phyloP scores from a whole-genome alignment of 108 stramenopile genomes.

The Skeletonema grethae region DNA sequence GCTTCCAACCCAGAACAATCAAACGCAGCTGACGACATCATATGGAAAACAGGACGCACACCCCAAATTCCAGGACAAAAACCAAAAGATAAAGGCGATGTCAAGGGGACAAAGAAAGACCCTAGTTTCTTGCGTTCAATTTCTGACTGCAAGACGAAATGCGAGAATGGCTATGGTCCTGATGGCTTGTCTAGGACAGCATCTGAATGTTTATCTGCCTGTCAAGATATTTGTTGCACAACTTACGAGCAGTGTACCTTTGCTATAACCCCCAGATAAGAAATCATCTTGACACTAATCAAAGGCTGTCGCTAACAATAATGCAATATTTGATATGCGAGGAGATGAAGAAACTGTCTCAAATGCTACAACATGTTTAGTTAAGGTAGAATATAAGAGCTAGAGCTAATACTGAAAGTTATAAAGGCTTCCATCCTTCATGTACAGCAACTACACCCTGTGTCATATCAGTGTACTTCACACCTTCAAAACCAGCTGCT shows the following conservation, averaged over 20 bases:
- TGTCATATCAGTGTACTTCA: slow-evolving; percentile 87
- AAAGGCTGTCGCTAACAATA: background rate
- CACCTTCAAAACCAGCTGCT: slow-evolving; percentile 76
- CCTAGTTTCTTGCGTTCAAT: slow-evolving; percentile 79
- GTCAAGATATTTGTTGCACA: slow-evolving; percentile 87
- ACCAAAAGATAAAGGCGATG: slow-evolving; percentile 67
- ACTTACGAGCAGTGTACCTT: slow-evolving; percentile 89
- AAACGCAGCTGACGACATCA: slow-evolving; percentile 9
- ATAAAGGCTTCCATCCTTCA: slow-evolving; percentile 82
- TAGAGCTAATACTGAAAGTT: background rate
- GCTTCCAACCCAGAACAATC: slow-evolving; percentile 1
- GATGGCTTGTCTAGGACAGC: slow-evolving; percentile 76
- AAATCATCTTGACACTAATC: background rate
- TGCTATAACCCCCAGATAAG: slow-evolving; percentile 56
- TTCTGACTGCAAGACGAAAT: slow-evolving; percentile 72
- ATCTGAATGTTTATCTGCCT: slow-evolving; percentile 76
- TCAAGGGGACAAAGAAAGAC: slow-evolving; percentile 78
- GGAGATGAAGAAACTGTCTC: background rate
- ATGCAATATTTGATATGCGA: background rate
- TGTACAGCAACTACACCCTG: slow-evolving; percentile 95
- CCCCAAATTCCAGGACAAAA: slow-evolving; percentile 74
- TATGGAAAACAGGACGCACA: slow-evolving; percentile 55
- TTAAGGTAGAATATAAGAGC: background rate
- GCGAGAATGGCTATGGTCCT: slow-evolving; percentile 55
- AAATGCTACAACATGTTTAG: background rate